Conservation (phyloP, 352 stramenopile genomes). For the Phytophthora syringae region DNA sequence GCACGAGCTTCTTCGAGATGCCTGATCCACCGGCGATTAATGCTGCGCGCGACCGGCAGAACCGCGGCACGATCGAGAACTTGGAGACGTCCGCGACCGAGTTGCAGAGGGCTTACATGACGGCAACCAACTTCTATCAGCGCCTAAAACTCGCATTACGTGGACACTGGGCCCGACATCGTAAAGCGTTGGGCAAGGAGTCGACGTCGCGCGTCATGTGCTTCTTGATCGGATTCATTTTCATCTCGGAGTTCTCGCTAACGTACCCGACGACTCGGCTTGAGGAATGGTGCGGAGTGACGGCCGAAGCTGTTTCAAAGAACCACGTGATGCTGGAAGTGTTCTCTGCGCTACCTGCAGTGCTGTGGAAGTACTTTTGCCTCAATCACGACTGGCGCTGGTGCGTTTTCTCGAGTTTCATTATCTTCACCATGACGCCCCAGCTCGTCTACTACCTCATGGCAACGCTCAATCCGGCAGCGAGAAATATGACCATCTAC, state of each 20-base stretch:
- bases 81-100: conserved; percentile 27
- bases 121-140: conserved; percentile 26
- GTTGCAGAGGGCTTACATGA: conserved; percentile 26
- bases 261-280: conserved; percentile 46
- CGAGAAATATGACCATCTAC: conserved; percentile 38
- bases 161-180: conserved; percentile 46
- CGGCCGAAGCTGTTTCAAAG: conserved; percentile 33
- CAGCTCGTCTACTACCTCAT: conserved; percentile 38
- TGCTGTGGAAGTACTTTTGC: conserved; percentile 42
- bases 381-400: conserved; percentile 45
- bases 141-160: conserved; percentile 30
- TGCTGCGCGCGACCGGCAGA: conserved; percentile 29
- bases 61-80: conserved; percentile 21
- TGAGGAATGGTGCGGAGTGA: conserved; percentile 49
- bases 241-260: conserved; percentile 58
- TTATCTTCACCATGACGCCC: conserved; percentile 42
- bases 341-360: conserved; percentile 36
- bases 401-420: conserved; percentile 39
- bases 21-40: conserved; percentile 38
- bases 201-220: conserved; percentile 44
- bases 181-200: conserved; percentile 37
- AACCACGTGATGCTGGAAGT: conserved; percentile 38
- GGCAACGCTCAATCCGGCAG: conserved; percentile 28
- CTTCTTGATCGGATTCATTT: conserved; percentile 54
- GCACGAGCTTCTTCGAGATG: conserved; percentile 47